phyloP scores from a whole-genome alignment of 2,329 filamentous ascomycete species.

The Leptographium wingfieldii region DNA sequence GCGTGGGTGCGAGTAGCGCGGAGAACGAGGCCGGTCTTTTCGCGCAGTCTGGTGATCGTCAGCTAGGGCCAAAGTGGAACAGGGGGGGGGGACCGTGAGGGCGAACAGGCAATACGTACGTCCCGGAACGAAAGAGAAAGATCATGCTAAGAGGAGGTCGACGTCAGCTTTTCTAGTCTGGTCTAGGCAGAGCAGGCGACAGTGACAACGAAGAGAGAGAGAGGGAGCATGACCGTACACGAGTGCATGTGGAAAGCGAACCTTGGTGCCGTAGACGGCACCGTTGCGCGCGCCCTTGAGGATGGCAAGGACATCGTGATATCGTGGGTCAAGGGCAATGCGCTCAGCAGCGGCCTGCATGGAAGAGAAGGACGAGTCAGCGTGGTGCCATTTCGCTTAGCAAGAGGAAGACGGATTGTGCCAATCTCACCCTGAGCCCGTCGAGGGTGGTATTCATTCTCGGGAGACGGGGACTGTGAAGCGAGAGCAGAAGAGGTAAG shows the following conservation, averaged over 20 bases:
- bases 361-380: background rate
- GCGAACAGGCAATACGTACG: constrained; percentile 36
- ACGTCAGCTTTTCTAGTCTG: background rate
- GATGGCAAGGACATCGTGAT: constrained; percentile 74
- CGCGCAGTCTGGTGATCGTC: constrained; percentile 38
- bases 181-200: background rate
- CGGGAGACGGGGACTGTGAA: too few species aligned
- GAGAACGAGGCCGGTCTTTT: constrained; percentile 67
- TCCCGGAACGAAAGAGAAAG: constrained; percentile 86
- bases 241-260: constrained; percentile 93
- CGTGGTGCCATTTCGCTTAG: background rate
- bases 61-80: background rate
- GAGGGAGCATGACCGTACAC: constrained; percentile 36
- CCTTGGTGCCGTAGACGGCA: constrained; percentile 90
- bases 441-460: background rate
- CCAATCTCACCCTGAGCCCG: background rate
- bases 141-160: constrained; percentile 58
- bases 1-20: constrained; percentile 85
- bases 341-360: constrained; percentile 56
- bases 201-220: background rate
- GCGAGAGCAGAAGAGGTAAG: background rate
- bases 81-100: constrained; percentile 1
- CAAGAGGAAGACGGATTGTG: background rate
- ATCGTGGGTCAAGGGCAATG: constrained; percentile 67
- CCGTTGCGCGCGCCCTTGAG: constrained; percentile 94